Evolutionary conservation across 345 rosid genomes (phyloP), one percentile per base, ranked within the genome.

Genomic region (Eucalyptus melliodora): DNA sequence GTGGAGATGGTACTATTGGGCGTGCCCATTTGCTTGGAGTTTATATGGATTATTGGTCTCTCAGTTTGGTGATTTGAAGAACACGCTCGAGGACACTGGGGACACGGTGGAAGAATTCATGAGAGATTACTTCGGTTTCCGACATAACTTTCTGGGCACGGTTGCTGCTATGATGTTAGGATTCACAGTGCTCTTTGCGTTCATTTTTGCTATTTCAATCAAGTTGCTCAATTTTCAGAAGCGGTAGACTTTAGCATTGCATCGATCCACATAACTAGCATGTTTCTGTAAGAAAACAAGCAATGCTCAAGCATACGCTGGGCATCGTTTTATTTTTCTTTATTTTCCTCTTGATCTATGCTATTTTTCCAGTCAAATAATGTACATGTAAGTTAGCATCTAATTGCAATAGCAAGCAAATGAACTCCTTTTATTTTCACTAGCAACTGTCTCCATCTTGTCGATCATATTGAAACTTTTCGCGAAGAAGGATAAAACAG

Each of bases 1-100:
- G 95, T 93, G 95, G 95, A 92, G 91, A 86, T 93, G 94, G 95
- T 93, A 91, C 92, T 92, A 90, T 49, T 93, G 95, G 95, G 89
- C 59, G 37, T 91, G 92, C 49, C 95, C 95, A 9, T 87, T 92
- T 11, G 55, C 93, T 12, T 93, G 94, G 94, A 92, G 92, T 16
- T 69, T 93, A 83, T 91, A 93, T 88, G 95, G 95, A 42, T 56
- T 93, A 87, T 86, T 92, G 15, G 91, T 88, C 24, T 93, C 95
- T 9, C 95, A 93, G 53, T 93, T 45, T 30, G 94, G 93, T 23
- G 93, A 93, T 51, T 45, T 91, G 24, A 62, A 67, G 49, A 30
- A 67, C 17, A 14, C 2, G 14, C 87, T 92, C 1, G 92, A 92
- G 3, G 92, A 87, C 83, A 59, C 42, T 8, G 90, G 62, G 24